phyloP scores from a whole-genome alignment of 208 protist genomes.

The Trypanosoma rangeli region DNA sequence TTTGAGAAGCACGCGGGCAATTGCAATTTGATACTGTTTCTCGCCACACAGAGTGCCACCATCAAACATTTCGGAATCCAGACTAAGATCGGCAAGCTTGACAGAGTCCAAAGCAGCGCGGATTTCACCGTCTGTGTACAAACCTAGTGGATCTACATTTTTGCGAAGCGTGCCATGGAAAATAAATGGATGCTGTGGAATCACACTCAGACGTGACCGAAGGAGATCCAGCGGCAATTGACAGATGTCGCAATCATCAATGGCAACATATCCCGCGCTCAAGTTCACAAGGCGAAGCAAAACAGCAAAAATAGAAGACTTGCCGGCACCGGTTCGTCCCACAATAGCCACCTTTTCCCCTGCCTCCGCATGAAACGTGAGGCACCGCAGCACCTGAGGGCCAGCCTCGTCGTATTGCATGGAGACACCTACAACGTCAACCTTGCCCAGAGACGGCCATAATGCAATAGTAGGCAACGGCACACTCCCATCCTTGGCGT shows the following conservation, averaged over 20 bases:
- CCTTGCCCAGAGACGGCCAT: conserved; percentile 48
- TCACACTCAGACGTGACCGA: conserved; percentile 25
- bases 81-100: conserved; percentile 9
- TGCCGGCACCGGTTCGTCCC: conserved; percentile 54
- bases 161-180: conserved; percentile 37
- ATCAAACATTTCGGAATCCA: conserved; percentile 18
- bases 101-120: conserved; percentile 12
- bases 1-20: conserved; percentile 31
- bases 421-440: conserved; percentile 40
- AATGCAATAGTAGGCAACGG: not conserved
- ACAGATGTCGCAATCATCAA: conserved; percentile 26
- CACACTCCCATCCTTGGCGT: not conserved
- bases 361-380: conserved; percentile 30
- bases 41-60: conserved; percentile 12
- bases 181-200: conserved; percentile 42
- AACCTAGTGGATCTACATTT: conserved; percentile 38
- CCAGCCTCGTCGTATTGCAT: conserved; percentile 40
- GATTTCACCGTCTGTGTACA: conserved; percentile 29
- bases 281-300: conserved; percentile 34
- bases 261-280: conserved; percentile 20
- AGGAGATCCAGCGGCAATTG: conserved; percentile 14
- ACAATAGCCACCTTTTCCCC: conserved; percentile 56
- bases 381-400: conserved; percentile 31
- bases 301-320: conserved; percentile 51
- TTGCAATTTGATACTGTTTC: conserved; percentile 26